These are phyloP conservation scores for Carpinus viminea DNA, from an alignment of 306 rosid genomes.

Conservation along the genomic window DNA sequence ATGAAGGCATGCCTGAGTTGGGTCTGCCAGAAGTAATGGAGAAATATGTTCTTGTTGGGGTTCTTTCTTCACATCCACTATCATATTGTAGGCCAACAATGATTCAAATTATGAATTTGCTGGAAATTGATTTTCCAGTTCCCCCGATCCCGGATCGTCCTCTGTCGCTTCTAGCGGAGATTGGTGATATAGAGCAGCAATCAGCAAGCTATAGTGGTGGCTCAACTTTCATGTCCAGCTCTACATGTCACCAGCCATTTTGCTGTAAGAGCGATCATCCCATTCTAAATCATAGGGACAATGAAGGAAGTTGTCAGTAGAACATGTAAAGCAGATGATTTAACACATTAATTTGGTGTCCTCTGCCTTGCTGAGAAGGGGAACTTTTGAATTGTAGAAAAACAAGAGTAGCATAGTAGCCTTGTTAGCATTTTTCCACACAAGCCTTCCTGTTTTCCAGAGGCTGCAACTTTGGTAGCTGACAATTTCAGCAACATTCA, in stretches of 20 bases:
- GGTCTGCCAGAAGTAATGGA: neutral
- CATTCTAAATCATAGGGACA: neutral
- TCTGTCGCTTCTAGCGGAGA: neutral
- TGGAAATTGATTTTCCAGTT: neutral
- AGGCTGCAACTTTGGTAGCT: neutral
- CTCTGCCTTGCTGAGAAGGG: neutral
- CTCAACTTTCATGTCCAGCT: neutral
- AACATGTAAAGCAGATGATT: neutral
- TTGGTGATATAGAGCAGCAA: conserved; percentile 3
- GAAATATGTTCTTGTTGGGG: conserved; percentile 9
- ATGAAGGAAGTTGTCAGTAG: neutral
- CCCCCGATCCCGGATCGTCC: neutral
- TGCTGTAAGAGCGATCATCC: conserved; percentile 8
- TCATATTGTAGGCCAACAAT: conserved; percentile 2
- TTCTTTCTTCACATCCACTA: conserved; percentile 11
- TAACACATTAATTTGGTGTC: neutral
- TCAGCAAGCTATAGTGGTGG: neutral
- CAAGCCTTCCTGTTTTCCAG: neutral
- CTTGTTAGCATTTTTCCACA: neutral
- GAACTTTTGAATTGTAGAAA: too few species aligned
- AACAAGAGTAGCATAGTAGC: too few species aligned
- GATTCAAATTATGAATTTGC: conserved; percentile 5
- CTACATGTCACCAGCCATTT: neutral
- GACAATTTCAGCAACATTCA: neutral
- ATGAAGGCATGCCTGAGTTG: conserved; percentile 2